These are phyloP conservation scores for Kodamaea derodonti DNA, from an alignment of 1,139 yeast species.

Conservation along the genomic window DNA sequence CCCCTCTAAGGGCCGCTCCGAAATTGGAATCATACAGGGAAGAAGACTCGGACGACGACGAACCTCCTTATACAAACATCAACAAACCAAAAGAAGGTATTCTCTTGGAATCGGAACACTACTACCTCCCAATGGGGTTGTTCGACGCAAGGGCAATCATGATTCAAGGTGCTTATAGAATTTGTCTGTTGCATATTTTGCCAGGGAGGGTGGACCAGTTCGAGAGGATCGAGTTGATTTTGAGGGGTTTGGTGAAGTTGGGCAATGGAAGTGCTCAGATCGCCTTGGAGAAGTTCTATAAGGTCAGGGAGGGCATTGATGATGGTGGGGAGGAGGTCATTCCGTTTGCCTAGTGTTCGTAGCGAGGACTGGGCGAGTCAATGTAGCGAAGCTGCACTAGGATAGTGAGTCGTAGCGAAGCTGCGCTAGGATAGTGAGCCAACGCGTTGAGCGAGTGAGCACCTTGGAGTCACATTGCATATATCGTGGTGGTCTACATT, in stretches of 20 bases:
- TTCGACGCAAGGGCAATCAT: conserved; percentile 36
- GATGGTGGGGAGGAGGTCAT: conserved; percentile 17
- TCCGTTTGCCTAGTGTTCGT: conserved; percentile 30
- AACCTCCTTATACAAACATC: background rate
- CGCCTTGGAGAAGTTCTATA: conserved; percentile 16
- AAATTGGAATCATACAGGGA: too few species aligned
- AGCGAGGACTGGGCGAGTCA: too few species aligned
- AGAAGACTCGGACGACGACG: too few species aligned
- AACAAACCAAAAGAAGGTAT: conserved; percentile 5
- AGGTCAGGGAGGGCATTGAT: conserved; percentile 5
- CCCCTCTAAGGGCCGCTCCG: background rate
- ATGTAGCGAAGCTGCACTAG: too few species aligned
- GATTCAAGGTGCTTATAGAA: conserved; percentile 34
- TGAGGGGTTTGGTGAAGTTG: conserved; percentile 31
- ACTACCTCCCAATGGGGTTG: conserved; percentile 23
- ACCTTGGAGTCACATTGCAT: too few species aligned
- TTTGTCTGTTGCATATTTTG: conserved; percentile 20
- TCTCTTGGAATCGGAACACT: conserved; percentile 28
- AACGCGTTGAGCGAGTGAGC: too few species aligned
- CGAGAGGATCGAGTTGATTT: conserved; percentile 33
- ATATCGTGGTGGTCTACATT: too few species aligned
- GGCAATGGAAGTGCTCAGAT: conserved; percentile 36
- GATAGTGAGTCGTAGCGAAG: too few species aligned
- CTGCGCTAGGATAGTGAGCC: too few species aligned
- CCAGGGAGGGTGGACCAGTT: conserved; percentile 21